Conservation (phyloP, 768 basidiomycete species). For the Postia placenta region DNA sequence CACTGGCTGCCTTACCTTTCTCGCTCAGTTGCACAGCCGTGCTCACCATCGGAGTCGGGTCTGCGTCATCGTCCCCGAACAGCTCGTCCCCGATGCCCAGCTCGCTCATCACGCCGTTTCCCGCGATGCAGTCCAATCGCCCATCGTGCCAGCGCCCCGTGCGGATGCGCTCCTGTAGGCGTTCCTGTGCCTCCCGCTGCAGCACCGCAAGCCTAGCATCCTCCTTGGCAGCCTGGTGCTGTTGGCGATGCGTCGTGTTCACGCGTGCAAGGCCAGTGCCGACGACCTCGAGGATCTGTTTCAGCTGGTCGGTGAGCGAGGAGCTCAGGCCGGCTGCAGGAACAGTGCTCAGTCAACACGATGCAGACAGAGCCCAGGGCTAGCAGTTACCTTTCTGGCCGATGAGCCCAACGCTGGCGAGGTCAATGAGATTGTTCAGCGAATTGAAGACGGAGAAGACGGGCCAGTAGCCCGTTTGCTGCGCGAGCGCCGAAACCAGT, state of each 20-base stretch:
- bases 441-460: constrained; percentile 83
- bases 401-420: constrained; percentile 91
- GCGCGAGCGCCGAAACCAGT: constrained; percentile 64
- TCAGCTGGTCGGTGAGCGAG: constrained; percentile 76
- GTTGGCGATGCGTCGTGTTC: constrained; percentile 40
- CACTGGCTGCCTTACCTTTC: constrained; percentile 2
- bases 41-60: constrained; percentile 9
- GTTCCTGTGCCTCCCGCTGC: constrained; percentile 31
- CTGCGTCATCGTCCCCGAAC: constrained; percentile 27
- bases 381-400: constrained; percentile 80
- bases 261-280: constrained; percentile 65
- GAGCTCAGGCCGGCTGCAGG: constrained; percentile 72
- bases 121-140: constrained; percentile 76
- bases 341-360: background rate
- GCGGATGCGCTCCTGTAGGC: constrained; percentile 41
- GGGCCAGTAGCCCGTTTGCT: constrained; percentile 86
- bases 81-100: constrained; percentile 78
- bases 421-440: constrained; percentile 76
- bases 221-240: constrained; percentile 34
- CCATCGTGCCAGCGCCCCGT: constrained; percentile 83
- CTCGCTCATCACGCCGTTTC: constrained; percentile 83
- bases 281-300: constrained; percentile 78
- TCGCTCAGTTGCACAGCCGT: background rate
- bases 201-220: constrained; percentile 29
- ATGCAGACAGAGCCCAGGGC: background rate